Evolutionary conservation across 768 basidiomycete species (phyloP).

Genomic region (Tricholoma saponaceum): DNA sequence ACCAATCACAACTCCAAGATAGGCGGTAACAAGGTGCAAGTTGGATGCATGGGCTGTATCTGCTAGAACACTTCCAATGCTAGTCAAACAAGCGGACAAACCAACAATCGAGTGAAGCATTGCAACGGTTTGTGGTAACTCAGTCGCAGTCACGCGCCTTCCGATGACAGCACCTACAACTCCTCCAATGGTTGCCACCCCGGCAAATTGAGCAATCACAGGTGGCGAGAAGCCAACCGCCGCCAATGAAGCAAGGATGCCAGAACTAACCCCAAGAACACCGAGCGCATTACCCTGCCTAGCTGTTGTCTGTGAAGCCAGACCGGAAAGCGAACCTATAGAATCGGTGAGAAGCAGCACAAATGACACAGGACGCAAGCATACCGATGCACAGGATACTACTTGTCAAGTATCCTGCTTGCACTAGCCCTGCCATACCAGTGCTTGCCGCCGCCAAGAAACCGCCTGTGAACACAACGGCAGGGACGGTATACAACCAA

Average conservation of each 20-base stretch:
- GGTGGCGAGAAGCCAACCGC: constrained; percentile 81
- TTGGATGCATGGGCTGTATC: constrained; percentile 65
- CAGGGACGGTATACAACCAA: constrained; percentile 79
- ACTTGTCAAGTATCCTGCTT: constrained; percentile 83
- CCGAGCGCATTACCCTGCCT: constrained; percentile 89
- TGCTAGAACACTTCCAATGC: constrained; percentile 75
- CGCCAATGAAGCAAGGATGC: constrained; percentile 73
- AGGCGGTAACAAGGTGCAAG: constrained; percentile 80
- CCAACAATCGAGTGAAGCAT: constrained; percentile 88
- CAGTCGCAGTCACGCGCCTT: constrained; percentile 80
- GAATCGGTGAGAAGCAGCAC: not conserved
- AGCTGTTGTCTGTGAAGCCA: constrained; percentile 77
- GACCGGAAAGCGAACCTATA: constrained; percentile 72
- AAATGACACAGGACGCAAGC: not conserved
- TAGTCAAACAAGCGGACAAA: constrained; percentile 84
- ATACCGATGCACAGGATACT: constrained; percentile 83
- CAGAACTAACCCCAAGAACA: constrained; percentile 78
- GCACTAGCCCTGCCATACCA: constrained; percentile 81
- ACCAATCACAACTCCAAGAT: constrained; percentile 84
- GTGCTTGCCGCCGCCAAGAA: constrained; percentile 80
- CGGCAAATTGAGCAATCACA: constrained; percentile 74
- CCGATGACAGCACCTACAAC: constrained; percentile 70
- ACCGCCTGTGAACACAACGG: constrained; percentile 77
- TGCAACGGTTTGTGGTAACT: constrained; percentile 76
- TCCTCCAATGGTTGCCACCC: constrained; percentile 72